These are phyloP conservation scores for Beauveria bassiana DNA, from an alignment of 2,329 filamentous ascomycete species.

Conservation along the genomic window DNA sequence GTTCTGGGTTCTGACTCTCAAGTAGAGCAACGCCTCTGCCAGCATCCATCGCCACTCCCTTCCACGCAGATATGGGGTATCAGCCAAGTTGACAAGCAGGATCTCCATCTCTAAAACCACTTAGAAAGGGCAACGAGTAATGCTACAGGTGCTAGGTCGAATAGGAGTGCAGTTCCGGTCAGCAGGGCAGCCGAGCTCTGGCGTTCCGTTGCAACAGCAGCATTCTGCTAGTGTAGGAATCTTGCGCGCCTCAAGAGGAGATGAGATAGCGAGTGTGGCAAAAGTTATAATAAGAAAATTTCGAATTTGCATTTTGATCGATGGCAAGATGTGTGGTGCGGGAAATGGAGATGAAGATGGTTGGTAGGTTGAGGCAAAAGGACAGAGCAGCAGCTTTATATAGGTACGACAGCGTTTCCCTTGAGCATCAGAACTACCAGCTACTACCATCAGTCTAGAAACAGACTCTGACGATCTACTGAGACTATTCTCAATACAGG, in stretches of 20 bases:
- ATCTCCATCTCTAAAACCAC: too few relatives aligned
- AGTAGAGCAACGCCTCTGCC: background rate
- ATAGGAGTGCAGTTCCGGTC: slow-evolving; percentile 12
- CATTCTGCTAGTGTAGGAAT: slow-evolving; percentile 13
- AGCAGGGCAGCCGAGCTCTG: slow-evolving; percentile 13
- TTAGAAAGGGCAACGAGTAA: slow-evolving; percentile 13
- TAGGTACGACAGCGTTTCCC: background rate
- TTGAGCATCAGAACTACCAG: background rate
- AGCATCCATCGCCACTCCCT: background rate
- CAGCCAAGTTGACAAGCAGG: background rate
- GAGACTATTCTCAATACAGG: background rate
- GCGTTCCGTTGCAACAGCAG: slow-evolving; percentile 14
- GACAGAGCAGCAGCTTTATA: background rate
- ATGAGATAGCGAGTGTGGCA: background rate
- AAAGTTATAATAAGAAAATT: background rate
- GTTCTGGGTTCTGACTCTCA: background rate
- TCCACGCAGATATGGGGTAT: too few relatives aligned
- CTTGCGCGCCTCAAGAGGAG: slow-evolving; percentile 10
- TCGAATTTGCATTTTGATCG: background rate
- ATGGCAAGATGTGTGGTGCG: background rate
- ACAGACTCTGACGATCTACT: background rate
- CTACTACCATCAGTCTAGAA: background rate
- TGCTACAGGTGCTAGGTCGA: slow-evolving; percentile 7
- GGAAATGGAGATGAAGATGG: background rate
- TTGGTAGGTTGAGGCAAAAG: background rate